Evolutionary conservation across 768 basidiomycete genomes (phyloP), one percentile per base, ranked within the genome.

Genomic region (Termitomyces sp.): DNA sequence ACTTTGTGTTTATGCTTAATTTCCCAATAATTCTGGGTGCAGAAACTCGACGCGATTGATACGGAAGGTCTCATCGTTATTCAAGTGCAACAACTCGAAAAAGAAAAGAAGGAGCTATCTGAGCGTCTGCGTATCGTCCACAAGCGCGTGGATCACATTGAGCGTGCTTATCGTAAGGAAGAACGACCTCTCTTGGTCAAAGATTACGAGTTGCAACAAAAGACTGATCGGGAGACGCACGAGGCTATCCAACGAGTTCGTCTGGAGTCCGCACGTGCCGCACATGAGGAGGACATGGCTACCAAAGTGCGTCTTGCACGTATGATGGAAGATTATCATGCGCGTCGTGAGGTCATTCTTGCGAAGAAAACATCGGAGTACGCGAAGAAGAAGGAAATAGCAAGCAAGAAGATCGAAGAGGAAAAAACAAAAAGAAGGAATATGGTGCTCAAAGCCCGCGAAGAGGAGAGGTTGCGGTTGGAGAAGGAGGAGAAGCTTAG

Each of bases 21-120:
- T 33, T 18, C 4, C 42, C 57, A 28, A 59, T 36, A 24, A 6
- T 49, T 60, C 24, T 63, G 22, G 57, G 22, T 16, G 52, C 47
- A 93, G 89, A 87, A 90, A 67, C 80, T 94, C 71, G 90, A 92
- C 64, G 85, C 84, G 52, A 78, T 90, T 60, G 92, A 92, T 70
- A 94, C 93, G 9, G 88, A 91, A 65, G 84, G 85, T 48, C 82
- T 98, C 61, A 88, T 98, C 71, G 83, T 81, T 32, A 83, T 97
- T 63, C 94, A 97, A 70, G 94, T 97, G 38, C 87, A 93, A 63
- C 94, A 98, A 68, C 80, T 98, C 46, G 97, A 97, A 76, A 97
- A 96, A 75, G 95, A 98, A 75, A 96, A 94, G 80, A 88, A 85
- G 65, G 90, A 94, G 63, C 77, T 92, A 62, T 81, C 80, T 57